phyloP scores from a whole-genome alignment of 768 basidiomycete species.

The Suillus americanus region DNA sequence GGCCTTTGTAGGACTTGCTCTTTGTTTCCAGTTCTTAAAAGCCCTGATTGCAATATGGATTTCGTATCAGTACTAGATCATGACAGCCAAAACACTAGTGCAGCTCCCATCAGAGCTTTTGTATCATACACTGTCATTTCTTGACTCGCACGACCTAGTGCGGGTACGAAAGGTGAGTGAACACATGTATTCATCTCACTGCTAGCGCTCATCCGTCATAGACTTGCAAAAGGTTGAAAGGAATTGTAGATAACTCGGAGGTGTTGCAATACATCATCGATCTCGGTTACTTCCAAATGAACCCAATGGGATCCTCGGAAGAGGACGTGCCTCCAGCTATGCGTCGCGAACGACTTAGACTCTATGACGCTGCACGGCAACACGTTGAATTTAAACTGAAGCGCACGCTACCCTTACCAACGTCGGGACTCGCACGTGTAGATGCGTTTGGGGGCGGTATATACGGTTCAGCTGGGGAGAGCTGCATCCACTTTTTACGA shows the following conservation, averaged over 20 bases:
- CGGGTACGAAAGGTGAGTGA: conserved; percentile 32
- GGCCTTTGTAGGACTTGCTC: not conserved
- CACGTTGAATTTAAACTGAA: conserved; percentile 38
- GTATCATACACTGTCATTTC: conserved; percentile 34
- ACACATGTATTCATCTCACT: conserved; percentile 2
- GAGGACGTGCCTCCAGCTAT: conserved; percentile 35
- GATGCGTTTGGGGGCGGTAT: conserved; percentile 53
- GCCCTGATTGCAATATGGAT: not conserved
- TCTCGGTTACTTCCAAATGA: conserved; percentile 46
- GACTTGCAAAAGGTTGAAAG: conserved; percentile 40
- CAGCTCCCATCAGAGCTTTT: conserved; percentile 40
- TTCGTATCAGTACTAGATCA: not conserved
- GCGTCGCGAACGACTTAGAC: conserved; percentile 41
- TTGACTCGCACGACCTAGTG: conserved; percentile 37
- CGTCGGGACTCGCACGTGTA: conserved; percentile 38
- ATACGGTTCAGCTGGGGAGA: conserved; percentile 45
- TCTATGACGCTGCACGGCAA: conserved; percentile 50
- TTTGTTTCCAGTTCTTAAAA: not conserved
- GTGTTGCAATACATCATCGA: conserved; percentile 49
- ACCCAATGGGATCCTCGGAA: conserved; percentile 23
- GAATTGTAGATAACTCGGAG: conserved; percentile 42
- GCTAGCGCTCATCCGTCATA: conserved; percentile 16
- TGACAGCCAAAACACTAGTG: conserved; percentile 19
- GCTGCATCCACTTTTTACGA: conserved; percentile 45
- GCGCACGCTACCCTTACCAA: conserved; percentile 39